These are phyloP conservation scores for Acidomyces sp. DNA, from an alignment of 495 filamentous ascomycete species.

Conservation along the genomic window DNA sequence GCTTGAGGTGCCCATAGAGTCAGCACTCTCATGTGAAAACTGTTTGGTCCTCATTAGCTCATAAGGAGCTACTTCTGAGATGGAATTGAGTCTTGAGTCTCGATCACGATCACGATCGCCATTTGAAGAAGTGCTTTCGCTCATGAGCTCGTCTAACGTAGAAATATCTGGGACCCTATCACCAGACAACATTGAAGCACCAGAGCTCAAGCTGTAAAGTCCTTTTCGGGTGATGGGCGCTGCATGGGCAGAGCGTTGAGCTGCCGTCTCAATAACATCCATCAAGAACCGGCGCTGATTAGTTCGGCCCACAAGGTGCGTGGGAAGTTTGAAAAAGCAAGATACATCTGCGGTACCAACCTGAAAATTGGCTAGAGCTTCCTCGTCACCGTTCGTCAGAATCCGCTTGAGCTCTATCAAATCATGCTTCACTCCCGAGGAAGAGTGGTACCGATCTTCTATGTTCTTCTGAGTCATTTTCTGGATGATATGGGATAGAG, in stretches of 20 bases:
- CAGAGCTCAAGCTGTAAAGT: constrained; percentile 38
- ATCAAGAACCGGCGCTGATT: constrained; percentile 56
- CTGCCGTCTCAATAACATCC: constrained; percentile 57
- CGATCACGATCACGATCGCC: constrained; percentile 12
- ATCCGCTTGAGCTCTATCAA: constrained; percentile 54
- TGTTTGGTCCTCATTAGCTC: constrained; percentile 6
- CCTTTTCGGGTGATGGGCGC: constrained; percentile 30
- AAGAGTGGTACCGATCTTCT: constrained; percentile 71
- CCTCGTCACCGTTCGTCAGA: constrained; percentile 59
- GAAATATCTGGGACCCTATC: constrained; percentile 14
- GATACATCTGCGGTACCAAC: constrained; percentile 68
- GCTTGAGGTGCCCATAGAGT: constrained; percentile 1
- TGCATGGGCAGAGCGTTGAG: constrained; percentile 35
- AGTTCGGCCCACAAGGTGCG: constrained; percentile 63
- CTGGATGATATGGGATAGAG: constrained; percentile 64
- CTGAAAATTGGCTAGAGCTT: constrained; percentile 52
- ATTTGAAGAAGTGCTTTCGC: constrained; percentile 16
- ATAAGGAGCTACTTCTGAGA: constrained; percentile 6
- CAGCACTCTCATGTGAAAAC: not conserved
- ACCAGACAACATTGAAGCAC: constrained; percentile 10
- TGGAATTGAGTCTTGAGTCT: constrained; percentile 12
- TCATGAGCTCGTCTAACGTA: constrained; percentile 11
- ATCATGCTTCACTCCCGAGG: constrained; percentile 68
- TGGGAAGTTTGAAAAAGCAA: constrained; percentile 73
- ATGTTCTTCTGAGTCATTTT: constrained; percentile 83